Evolutionary conservation across 2,329 filamentous ascomycete species (phyloP), one percentile per base, ranked within the genome.

Genomic region (Colletotrichum noveboracense): DNA sequence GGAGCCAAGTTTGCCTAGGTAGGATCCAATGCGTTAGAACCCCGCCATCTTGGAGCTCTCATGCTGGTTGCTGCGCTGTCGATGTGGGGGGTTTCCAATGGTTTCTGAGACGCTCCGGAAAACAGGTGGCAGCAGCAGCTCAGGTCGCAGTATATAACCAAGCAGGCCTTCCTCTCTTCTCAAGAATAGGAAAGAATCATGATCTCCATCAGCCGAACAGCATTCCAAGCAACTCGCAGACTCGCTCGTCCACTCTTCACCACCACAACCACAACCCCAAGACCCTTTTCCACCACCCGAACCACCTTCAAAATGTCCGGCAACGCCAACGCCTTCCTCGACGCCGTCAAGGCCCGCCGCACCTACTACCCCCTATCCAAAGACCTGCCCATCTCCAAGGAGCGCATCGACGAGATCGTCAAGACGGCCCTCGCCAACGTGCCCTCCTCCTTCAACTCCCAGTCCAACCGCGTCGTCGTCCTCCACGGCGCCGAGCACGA

Each of bases 371-470:
- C 88, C 68, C 90, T 95, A 74, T 90, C 88, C 88, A 93, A 93
- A 86, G 86, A 91, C 77, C 88, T 93, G 30, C 82, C 91, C 81
- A 87, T 93, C 83, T 83, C 88, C 80, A 88, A 89, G 79, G 84
- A 86, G 71, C 88, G 90, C 81, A 88, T 96, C 84, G 86, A 91
- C 81, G 90, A 94, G 80, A 91, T 96, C 82, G 89, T 93, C 83
- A 86, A 89, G 83, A 84, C 91, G 79, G 88, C 92, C 70, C 88
- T 97, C 79, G 87, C 91, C 75, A 89, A 95, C 84, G 89, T 93
- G 3, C 96, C 96, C 56, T 94, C 91, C 68, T 92, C 93, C 78
- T 98, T 98, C 93, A 98, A 98, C 92, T 94, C 92, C 56, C 96
- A 98, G 88, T 92, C 92, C 79, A 94, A 94, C 79, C 93, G 96